phyloP scores from a whole-genome alignment of 768 basidiomycete species.

The Trametes sanguinea region DNA sequence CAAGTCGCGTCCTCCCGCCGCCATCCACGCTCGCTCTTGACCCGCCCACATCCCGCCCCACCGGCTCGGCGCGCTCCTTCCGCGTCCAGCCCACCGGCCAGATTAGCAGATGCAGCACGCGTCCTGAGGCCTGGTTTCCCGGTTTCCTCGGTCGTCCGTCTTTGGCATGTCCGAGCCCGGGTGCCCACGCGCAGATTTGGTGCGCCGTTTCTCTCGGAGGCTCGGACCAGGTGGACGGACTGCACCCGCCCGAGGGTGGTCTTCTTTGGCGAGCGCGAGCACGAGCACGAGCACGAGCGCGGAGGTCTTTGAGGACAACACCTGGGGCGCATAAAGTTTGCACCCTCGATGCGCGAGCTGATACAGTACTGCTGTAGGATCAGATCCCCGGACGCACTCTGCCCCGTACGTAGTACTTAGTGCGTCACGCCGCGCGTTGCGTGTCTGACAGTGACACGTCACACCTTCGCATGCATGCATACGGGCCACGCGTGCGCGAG shows the following conservation, averaged over 20 bases:
- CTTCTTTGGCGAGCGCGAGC: background rate
- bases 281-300: background rate
- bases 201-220: background rate
- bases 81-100: too few relatives aligned
- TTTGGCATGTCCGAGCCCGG: background rate
- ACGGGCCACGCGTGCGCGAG: too few relatives aligned
- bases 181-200: background rate
- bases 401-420: slow-evolving; percentile 5
- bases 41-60: too few relatives aligned
- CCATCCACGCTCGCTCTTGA: too few relatives aligned
- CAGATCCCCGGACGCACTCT: slow-evolving; percentile 15
- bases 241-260: slow-evolving; percentile 1
- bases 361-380: too few relatives aligned
- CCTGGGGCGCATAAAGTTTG: slow-evolving; percentile 19
- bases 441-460: background rate
- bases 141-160: too few relatives aligned
- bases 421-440: background rate
- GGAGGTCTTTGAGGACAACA: too few relatives aligned
- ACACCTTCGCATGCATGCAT: background rate
- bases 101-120: too few relatives aligned
- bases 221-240: background rate
- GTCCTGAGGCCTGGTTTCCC: too few relatives aligned
- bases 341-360: slow-evolving; percentile 17
- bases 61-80: too few relatives aligned
- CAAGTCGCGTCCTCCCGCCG: background rate